Conservation (phyloP, 495 filamentous ascomycete species). For the Daldinia bambusicola region DNA sequence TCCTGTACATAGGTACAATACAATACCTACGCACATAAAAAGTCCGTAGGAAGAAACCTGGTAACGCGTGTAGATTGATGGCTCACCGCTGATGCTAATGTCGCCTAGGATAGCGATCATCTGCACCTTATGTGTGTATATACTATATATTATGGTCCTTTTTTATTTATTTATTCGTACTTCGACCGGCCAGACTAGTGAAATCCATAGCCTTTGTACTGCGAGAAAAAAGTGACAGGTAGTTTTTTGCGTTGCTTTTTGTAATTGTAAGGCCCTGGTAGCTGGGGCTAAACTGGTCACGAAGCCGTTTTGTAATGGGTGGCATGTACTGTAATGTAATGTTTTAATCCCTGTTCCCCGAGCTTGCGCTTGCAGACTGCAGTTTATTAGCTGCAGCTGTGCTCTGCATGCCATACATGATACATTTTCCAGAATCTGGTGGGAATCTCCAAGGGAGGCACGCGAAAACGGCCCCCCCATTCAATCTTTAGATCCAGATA, state of each 20-base stretch:
- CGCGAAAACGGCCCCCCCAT: slow-evolving; percentile 34
- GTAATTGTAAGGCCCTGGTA: slow-evolving; percentile 26
- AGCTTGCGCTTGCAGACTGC: slow-evolving; percentile 39
- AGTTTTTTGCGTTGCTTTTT: slow-evolving; percentile 29
- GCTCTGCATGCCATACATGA: slow-evolving; percentile 46
- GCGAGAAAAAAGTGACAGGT: slow-evolving; percentile 34
- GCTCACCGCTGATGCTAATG: slow-evolving; percentile 44
- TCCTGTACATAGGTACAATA: too few species aligned
- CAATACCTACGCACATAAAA: slow-evolving; percentile 12
- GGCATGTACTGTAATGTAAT: slow-evolving; percentile 29
- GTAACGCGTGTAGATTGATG: slow-evolving; percentile 35
- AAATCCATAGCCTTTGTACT: slow-evolving; percentile 11
- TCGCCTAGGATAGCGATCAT: slow-evolving; percentile 41
- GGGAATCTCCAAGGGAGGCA: slow-evolving; percentile 40
- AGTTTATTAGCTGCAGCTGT: slow-evolving; percentile 46
- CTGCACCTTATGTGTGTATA: slow-evolving; percentile 11
- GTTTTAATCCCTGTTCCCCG: slow-evolving; percentile 43
- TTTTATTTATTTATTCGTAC: slow-evolving; percentile 15
- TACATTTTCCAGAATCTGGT: slow-evolving; percentile 42
- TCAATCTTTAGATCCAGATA: slow-evolving; percentile 48
- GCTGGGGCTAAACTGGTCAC: slow-evolving; percentile 30
- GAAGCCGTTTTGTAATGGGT: slow-evolving; percentile 34
- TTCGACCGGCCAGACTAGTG: slow-evolving; percentile 31
- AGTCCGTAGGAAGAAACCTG: slow-evolving; percentile 31
- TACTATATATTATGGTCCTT: background rate